Evolutionary conservation across 305 asterid species (phyloP), one percentile per base, ranked within the genome.

Genomic region (Fraxinus velutina): DNA sequence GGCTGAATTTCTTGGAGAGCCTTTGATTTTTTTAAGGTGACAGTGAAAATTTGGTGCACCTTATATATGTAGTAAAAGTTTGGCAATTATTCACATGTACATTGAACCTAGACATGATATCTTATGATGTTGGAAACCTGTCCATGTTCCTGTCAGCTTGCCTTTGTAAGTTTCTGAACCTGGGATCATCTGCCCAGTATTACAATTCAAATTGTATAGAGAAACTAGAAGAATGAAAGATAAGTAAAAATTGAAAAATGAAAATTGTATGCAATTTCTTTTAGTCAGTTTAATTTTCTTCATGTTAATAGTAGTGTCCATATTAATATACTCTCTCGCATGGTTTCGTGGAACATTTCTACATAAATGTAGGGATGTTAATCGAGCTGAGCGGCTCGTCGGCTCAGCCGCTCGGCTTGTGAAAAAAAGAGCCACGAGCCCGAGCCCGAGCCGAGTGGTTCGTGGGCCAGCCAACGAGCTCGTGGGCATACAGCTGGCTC

Each of bases 81-180:
- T 55, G 29, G 27, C 29, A 21, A 60, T 60, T 19, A 60, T 60
- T 60, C 13, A 60, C 13, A 60, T 60, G 29, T 85, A 22, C 88
- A 82, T 82, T 82, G 88, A 85, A 82, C 78, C 80, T 85, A 82
- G 88, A 82, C 86, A 22, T 33, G 15, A 62, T 62, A 7, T 62
- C 32, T 62, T 60, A 52, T 79, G 84, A 7, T 24, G 44, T 19
- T 66, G 73, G 36, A 24, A 66, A 66, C 2, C 34, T 66, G 36
- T 24, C 19, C 37, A n/a, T 12, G 55, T 13, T 4, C 19, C 55
- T 66, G 37, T 27, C 73, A 1, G 19, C 37, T 66, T 66, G 17
- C 21, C 19, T 27, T 27, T 12, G 34, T 66, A 1, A 9, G 17
- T 24, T 66, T 66, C 34, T 66, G 73, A 66, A 64, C n/a, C 15